Evolutionary conservation across 2,329 filamentous ascomycete species (phyloP), one percentile per base, ranked within the genome.

Genomic region (Claviceps arundinis): DNA sequence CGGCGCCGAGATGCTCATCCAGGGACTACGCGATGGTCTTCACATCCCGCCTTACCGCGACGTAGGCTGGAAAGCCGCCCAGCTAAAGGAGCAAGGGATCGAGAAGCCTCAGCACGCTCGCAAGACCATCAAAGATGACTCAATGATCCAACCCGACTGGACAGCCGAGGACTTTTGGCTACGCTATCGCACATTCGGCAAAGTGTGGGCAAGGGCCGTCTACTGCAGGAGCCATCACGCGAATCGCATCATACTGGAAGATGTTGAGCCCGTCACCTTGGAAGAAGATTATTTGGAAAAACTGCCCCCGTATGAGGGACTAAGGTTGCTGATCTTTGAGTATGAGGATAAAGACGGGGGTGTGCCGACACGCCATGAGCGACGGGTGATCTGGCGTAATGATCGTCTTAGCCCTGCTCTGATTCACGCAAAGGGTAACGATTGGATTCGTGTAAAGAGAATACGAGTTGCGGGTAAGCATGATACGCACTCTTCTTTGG

Each of bases 1-100:
- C n/a, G 89, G 86, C 1, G 87, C 85, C 0, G 63, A 77, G 3
- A 77, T 96, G 69, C 78, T 98, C 0, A 70, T 88, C 1, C 63
- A 79, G 11, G 80, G 79, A 0, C 75, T 97, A 30, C 72, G 75
- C 11, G 67, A 74, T 1, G 73, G 80, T 0, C 57, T 84, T 0
- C 89, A 89, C 61, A 69, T 89, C 0, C 77, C 80, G 1, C 86
- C 83, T 1, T 64, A 77, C n/a, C 58, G 64, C 38, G 64, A 70
- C 11, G 61, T 66, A 7, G 63, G 63, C 30, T 55, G 53, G 53
- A 52, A 50, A 30, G 53, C 53, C 5, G 50, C 38, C 8, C 55
- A 57, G 22, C 54, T 53, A 24, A 47, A 26, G 47, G 17, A 17
- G 19, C 17, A 42, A 11, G 40, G 17, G 40, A 22, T 11, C 8